Percentiles rank a stretch among this genome's conserved stretches.
phyloP scores from a whole-genome alignment of 129 eudicot genomes.

The Pulicaria dysenterica region DNA sequence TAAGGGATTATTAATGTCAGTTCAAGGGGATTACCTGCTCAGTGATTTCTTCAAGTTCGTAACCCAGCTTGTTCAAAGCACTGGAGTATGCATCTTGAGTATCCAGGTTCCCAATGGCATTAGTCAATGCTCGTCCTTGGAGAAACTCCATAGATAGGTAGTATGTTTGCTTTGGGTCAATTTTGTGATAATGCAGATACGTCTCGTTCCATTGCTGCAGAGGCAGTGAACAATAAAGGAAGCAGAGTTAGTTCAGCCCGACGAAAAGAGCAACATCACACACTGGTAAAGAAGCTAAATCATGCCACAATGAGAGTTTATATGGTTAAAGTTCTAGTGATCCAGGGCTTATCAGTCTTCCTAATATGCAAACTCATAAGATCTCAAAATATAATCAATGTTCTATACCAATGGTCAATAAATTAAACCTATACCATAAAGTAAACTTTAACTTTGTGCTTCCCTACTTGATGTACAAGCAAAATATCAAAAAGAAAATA shows the following conservation, averaged over 20 bases:
- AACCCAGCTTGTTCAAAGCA: conserved; percentile 87
- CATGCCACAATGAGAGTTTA: background rate
- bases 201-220: conserved; percentile 99
- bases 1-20: conserved; percentile 18
- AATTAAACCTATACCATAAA: background rate
- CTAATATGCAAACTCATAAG: conserved; percentile 4
- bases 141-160: conserved; percentile 98
- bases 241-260: conserved; percentile 9
- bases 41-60: conserved; percentile 84
- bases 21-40: conserved; percentile 61
- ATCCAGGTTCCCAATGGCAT: conserved; percentile 92
- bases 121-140: conserved; percentile 98
- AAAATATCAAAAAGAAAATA: conserved; percentile 1
- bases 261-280: background rate
- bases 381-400: background rate
- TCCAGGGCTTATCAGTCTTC: conserved; percentile 3
- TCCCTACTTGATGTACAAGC: conserved; percentile 22
- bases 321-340: background rate
- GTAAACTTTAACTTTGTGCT: background rate
- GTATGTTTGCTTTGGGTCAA: conserved; percentile 97
- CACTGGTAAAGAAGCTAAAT: background rate
- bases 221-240: conserved; percentile 19
- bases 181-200: conserved; percentile 82
- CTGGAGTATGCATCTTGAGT: conserved; percentile 81
- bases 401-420: background rate